phyloP scores from a whole-genome alignment of 768 basidiomycete genomes.

The Boletellus emodensis region DNA sequence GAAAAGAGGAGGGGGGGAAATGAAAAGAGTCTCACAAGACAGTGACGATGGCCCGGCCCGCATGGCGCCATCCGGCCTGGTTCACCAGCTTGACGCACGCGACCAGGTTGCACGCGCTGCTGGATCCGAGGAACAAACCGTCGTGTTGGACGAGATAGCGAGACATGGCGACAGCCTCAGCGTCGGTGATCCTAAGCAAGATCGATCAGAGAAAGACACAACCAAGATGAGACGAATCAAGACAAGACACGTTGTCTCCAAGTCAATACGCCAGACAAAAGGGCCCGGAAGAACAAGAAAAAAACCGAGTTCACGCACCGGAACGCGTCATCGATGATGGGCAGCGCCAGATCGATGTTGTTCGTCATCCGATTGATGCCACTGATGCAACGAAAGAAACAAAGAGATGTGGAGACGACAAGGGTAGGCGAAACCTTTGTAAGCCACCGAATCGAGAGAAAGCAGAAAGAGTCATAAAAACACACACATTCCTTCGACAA shows the following conservation, averaged over 20 bases:
- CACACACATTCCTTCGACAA: slow-evolving; percentile 85
- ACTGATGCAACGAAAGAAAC: slow-evolving; percentile 35
- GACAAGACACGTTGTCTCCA: background rate
- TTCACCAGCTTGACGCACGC: slow-evolving; percentile 80
- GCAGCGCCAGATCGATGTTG: slow-evolving; percentile 82
- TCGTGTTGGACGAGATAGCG: slow-evolving; percentile 87
- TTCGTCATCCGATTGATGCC: slow-evolving; percentile 92
- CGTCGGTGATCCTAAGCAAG: slow-evolving; percentile 72
- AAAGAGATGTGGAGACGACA: no score
- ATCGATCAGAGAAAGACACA: no score
- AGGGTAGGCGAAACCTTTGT: no score
- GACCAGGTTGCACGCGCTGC: slow-evolving; percentile 94
- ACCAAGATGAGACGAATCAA: no score
- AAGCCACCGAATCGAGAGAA: background rate
- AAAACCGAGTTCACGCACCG: slow-evolving; percentile 28
- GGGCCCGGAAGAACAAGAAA: no score
- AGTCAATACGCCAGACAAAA: no score
- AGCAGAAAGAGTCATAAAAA: slow-evolving; percentile 8
- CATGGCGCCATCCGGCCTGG: slow-evolving; percentile 58
- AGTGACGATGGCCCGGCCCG: slow-evolving; percentile 73
- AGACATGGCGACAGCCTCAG: slow-evolving; percentile 94
- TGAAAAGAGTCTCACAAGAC: slow-evolving; percentile 54
- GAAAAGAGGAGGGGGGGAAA: background rate
- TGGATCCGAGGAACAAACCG: slow-evolving; percentile 93
- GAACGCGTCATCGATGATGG: slow-evolving; percentile 86